Evolutionary conservation across 2,329 filamentous ascomycete species (phyloP).

Genomic region (Colletotrichum sp.): DNA sequence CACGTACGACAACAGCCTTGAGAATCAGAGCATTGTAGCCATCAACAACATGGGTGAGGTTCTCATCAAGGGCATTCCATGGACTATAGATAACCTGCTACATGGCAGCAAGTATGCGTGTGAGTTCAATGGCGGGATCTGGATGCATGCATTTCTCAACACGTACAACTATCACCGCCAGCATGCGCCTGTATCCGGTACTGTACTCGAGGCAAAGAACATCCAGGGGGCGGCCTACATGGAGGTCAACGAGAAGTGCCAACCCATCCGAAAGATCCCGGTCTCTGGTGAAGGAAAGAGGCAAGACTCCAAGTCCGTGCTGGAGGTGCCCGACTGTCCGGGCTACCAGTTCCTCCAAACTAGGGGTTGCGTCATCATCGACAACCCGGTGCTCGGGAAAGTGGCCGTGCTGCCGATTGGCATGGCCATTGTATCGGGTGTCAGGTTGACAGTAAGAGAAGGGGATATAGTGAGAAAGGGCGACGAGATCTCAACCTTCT

Average conservation of each 20-base stretch:
- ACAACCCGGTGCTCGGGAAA: slow-evolving; percentile 36
- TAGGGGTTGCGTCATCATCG: slow-evolving; percentile 42
- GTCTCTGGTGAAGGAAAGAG: not conserved
- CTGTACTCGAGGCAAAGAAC: slow-evolving; percentile 38
- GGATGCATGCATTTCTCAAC: slow-evolving; percentile 44
- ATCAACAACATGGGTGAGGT: slow-evolving; percentile 30
- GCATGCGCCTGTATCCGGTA: slow-evolving; percentile 43
- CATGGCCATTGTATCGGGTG: slow-evolving; percentile 49
- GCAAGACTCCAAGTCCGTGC: not conserved
- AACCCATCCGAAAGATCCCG: slow-evolving; percentile 21
- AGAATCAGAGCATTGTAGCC: slow-evolving; percentile 27
- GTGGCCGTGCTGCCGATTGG: slow-evolving; percentile 48
- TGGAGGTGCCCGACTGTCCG: slow-evolving; percentile 36
- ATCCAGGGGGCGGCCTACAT: slow-evolving; percentile 43
- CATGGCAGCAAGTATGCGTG: slow-evolving; percentile 33
- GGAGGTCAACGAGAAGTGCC: slow-evolving; percentile 32
- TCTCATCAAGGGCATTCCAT: slow-evolving; percentile 40
- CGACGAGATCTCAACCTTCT: slow-evolving; percentile 45
- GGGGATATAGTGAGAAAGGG: slow-evolving; percentile 39
- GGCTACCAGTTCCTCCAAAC: slow-evolving; percentile 47
- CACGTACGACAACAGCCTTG: slow-evolving; percentile 32
- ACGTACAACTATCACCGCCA: slow-evolving; percentile 46
- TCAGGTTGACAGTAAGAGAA: slow-evolving; percentile 32
- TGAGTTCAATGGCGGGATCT: slow-evolving; percentile 42
- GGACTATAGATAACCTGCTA: slow-evolving; percentile 41